A percentile compares a stretch with the other conserved stretches of the same genome.
phyloP scores from a whole-genome alignment of 106 monocot species.

The Apostasia ramifera region DNA sequence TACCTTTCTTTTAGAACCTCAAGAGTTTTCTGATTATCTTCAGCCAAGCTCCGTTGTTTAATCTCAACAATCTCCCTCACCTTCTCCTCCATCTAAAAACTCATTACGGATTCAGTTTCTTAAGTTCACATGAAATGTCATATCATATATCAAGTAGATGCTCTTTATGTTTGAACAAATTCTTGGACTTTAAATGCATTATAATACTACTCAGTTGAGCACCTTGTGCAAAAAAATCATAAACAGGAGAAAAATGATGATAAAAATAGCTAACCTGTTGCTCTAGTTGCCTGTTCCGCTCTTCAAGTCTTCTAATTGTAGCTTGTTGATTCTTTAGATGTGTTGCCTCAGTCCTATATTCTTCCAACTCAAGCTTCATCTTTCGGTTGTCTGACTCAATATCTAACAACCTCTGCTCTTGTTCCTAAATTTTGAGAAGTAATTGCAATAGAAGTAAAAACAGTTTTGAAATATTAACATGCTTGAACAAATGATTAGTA shows the following conservation, averaged over 20 bases:
- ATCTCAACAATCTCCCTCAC: slow-evolving; percentile 97
- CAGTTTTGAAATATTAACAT: too few species aligned
- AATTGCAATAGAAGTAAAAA: too few species aligned
- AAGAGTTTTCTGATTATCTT: slow-evolving; percentile 96
- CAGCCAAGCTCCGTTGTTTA: slow-evolving; percentile 85
- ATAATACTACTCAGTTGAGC: not conserved
- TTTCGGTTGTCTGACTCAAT: slow-evolving; percentile 86
- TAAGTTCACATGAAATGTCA: not conserved
- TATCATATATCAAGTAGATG: not conserved
- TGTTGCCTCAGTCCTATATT: slow-evolving; percentile 86
- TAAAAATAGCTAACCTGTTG: slow-evolving; percentile 54
- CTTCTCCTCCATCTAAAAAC: slow-evolving; percentile 95
- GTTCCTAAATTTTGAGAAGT: slow-evolving; percentile 34
- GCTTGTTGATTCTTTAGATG: slow-evolving; percentile 98
- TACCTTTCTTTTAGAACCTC: slow-evolving; percentile 97
- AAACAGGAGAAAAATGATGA: not conserved
- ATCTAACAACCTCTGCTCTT: slow-evolving; percentile 75
- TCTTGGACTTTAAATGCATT: not conserved
- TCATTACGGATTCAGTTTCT: slow-evolving; percentile 5
- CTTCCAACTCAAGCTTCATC: slow-evolving; percentile 97
- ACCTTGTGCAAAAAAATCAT: slow-evolving; percentile 1
- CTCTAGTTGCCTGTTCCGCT: slow-evolving; percentile 88
- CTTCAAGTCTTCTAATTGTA: slow-evolving; percentile 95
- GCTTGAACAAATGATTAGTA: too few species aligned
- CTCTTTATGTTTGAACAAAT: slow-evolving; percentile 1